A percentile compares a stretch with the other conserved stretches of the same genome.
Evolutionary conservation across 352 stramenopile species (phyloP).

Genomic region (Globisporangium recalcitrans): DNA sequence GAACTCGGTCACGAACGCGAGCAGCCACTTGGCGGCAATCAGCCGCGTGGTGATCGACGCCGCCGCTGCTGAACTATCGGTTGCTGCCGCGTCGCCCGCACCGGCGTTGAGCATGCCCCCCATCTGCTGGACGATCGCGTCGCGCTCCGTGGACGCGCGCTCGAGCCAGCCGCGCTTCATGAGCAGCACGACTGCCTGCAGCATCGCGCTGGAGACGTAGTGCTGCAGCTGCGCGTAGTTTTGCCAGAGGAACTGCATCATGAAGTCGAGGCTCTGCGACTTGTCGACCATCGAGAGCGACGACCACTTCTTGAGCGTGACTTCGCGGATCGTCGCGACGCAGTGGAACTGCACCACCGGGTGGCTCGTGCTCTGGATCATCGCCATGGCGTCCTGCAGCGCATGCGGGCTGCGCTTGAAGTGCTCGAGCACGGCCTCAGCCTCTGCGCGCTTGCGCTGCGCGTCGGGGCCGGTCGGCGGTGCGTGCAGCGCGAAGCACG

Average conservation of each 20-base stretch:
- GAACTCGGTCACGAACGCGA: constrained; percentile 84
- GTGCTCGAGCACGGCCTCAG: constrained; percentile 59
- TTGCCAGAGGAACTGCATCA: constrained; percentile 78
- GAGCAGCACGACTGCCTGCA: constrained; percentile 71
- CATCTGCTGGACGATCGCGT: constrained; percentile 69
- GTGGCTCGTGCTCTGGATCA: constrained; percentile 38
- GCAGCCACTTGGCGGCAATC: constrained; percentile 73
- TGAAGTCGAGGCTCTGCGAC: constrained; percentile 53
- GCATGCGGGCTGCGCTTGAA: constrained; percentile 79
- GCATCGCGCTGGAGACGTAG: constrained; percentile 54
- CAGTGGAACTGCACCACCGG: constrained; percentile 80
- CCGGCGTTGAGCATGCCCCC: constrained; percentile 41
- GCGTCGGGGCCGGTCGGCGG: constrained; percentile 42
- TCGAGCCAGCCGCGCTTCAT: constrained; percentile 84
- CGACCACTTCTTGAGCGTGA: constrained; percentile 66
- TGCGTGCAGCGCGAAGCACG: constrained; percentile 67
- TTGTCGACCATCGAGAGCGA: constrained; percentile 41
- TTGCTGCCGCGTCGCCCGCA: background rate
- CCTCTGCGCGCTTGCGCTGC: constrained; percentile 49
- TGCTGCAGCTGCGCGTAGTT: constrained; percentile 40
- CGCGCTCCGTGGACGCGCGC: constrained; percentile 40
- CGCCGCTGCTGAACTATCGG: background rate
- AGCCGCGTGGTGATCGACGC: constrained; percentile 37
- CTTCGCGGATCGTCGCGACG: constrained; percentile 67
- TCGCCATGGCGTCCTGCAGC: constrained; percentile 48